These are phyloP conservation scores for Ceratobasidium sp. DNA, from an alignment of 1,284 basidiomycete species.

Conservation along the genomic window DNA sequence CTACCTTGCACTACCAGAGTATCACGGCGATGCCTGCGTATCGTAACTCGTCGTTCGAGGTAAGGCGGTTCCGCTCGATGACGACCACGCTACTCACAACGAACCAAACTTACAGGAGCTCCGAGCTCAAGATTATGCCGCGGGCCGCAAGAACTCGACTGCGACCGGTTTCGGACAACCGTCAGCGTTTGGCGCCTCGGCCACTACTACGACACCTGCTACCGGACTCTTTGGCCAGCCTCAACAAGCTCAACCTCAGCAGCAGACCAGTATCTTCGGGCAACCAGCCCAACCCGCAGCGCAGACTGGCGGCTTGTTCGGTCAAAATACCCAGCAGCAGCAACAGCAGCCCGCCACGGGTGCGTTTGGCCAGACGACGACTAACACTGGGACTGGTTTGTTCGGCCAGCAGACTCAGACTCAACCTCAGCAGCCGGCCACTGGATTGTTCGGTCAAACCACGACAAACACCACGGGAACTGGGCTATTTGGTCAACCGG, in stretches of 20 bases:
- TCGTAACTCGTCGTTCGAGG: slow-evolving; percentile 78
- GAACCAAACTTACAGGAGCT: slow-evolving; percentile 68
- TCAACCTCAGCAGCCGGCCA: slow-evolving; percentile 53
- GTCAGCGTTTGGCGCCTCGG: slow-evolving; percentile 47
- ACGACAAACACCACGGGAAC: slow-evolving; percentile 50
- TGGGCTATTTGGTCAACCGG: slow-evolving; percentile 49
- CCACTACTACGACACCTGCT: slow-evolving; percentile 57
- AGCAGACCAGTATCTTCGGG: slow-evolving; percentile 62
- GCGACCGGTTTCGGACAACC: slow-evolving; percentile 58
- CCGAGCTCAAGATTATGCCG: slow-evolving; percentile 78
- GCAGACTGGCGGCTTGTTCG: slow-evolving; percentile 44
- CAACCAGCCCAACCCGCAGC: slow-evolving; percentile 52
- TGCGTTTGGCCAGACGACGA: slow-evolving; percentile 62
- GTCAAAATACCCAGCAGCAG: slow-evolving; percentile 39
- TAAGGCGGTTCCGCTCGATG: slow-evolving; percentile 54
- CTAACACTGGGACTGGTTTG: slow-evolving; percentile 46
- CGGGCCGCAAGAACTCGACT: slow-evolving; percentile 75
- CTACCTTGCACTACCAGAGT: slow-evolving; percentile 74
- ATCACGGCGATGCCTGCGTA: slow-evolving; percentile 81
- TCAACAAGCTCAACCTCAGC: slow-evolving; percentile 60
- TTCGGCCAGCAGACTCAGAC: slow-evolving; percentile 51
- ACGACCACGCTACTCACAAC: slow-evolving; percentile 56
- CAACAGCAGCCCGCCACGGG: slow-evolving; percentile 54
- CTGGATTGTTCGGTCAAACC: slow-evolving; percentile 60
- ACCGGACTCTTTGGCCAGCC: slow-evolving; percentile 65